A percentile compares a stretch with the other conserved stretches of the same genome.
Evolutionary conservation across 1,284 basidiomycete genomes (phyloP).

Genomic region (Ceratobasidium sp.): DNA sequence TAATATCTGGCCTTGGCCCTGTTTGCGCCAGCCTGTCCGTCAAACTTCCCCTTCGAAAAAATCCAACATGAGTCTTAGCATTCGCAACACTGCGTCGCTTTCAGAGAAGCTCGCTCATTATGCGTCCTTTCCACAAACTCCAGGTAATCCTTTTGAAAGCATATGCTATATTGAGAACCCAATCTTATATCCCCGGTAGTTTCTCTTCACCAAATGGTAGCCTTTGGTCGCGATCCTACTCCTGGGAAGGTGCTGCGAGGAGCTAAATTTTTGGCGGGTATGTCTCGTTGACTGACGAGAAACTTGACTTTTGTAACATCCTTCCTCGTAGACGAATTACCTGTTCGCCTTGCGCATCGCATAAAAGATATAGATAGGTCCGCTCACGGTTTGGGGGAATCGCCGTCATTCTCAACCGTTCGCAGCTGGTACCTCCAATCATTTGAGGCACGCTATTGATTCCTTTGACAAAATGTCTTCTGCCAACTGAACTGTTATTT

Average conservation of each 20-base stretch:
- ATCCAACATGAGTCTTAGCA: slow-evolving; percentile 17
- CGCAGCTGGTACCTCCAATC: slow-evolving; percentile 42
- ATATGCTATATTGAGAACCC: too few species aligned
- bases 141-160: slow-evolving; percentile 1
- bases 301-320: neutral
- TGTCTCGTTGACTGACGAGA: neutral
- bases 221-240: slow-evolving; percentile 36
- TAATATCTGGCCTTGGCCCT: neutral
- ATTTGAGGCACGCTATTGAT: slow-evolving; percentile 19
- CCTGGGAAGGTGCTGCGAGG: slow-evolving; percentile 34
- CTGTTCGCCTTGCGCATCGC: slow-evolving; percentile 30
- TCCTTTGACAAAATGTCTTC: too few species aligned
- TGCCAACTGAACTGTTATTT: neutral
- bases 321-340: slow-evolving; percentile 24
- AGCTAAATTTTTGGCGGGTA: slow-evolving; percentile 42
- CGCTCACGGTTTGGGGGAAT: slow-evolving; percentile 26
- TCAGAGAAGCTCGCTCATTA: slow-evolving; percentile 40
- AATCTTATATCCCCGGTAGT: neutral
- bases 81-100: slow-evolving; percentile 37
- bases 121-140: slow-evolving; percentile 42
- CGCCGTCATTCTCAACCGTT: slow-evolving; percentile 33
- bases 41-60: neutral
- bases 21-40: neutral
- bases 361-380: slow-evolving; percentile 45
- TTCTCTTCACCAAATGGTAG: slow-evolving; percentile 40